Evolutionary conservation across 495 filamentous ascomycete species (phyloP).

Genomic region (Glonium stellatum): DNA sequence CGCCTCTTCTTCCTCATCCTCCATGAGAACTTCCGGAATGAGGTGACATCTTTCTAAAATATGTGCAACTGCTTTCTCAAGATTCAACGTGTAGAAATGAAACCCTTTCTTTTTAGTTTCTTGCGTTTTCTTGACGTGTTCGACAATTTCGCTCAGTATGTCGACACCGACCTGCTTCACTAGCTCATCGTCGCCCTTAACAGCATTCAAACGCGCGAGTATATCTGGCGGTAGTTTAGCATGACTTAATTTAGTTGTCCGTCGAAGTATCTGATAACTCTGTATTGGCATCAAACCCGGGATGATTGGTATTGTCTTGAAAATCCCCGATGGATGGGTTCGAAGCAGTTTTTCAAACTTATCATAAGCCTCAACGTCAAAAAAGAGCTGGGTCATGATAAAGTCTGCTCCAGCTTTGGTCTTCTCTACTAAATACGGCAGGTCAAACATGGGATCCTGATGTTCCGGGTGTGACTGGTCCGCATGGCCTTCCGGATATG

Average conservation of each 20-base stretch:
- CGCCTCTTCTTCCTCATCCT: slow-evolving; percentile 40
- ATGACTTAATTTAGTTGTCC: slow-evolving; percentile 93
- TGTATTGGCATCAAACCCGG: slow-evolving; percentile 97
- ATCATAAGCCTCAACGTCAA: slow-evolving; percentile 74
- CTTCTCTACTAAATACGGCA: slow-evolving; percentile 90
- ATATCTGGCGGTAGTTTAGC: slow-evolving; percentile 68
- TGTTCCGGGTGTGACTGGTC: slow-evolving; percentile 74
- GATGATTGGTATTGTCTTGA: slow-evolving; percentile 84
- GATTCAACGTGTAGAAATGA: slow-evolving; percentile 95
- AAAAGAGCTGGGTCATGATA: slow-evolving; percentile 99
- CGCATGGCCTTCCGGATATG: slow-evolving; percentile 94
- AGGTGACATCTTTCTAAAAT: slow-evolving; percentile 81
- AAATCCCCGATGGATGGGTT: slow-evolving; percentile 74
- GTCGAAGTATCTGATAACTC: slow-evolving; percentile 87
- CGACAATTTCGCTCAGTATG: slow-evolving; percentile 63
- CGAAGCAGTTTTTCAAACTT: slow-evolving; percentile 71
- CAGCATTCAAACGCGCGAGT: slow-evolving; percentile 62
- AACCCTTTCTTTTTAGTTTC: slow-evolving; percentile 62
- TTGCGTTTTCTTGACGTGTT: slow-evolving; percentile 58
- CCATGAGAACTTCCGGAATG: slow-evolving; percentile 47
- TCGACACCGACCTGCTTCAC: slow-evolving; percentile 65
- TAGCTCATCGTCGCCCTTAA: slow-evolving; percentile 85
- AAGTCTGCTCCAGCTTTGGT: slow-evolving; percentile 89
- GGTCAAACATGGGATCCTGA: slow-evolving; percentile 71
- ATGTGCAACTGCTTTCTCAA: slow-evolving; percentile 93